Evolutionary conservation across 164 flowering plant genomes (phyloP), one percentile per base, ranked within the genome.

Genomic region (Stephania japonica): DNA sequence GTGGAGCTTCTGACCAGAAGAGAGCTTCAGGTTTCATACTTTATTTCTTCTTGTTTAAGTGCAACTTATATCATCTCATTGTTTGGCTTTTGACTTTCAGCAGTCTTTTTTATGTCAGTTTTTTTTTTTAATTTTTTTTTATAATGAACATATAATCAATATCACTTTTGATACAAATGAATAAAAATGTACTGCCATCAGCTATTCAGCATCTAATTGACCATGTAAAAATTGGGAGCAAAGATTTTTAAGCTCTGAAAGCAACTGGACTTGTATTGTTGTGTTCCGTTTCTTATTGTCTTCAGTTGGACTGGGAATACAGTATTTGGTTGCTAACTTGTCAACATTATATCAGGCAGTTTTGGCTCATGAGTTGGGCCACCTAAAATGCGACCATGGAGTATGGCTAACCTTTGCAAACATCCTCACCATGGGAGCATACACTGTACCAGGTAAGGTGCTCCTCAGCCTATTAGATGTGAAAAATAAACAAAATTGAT

Each of bases 321-420:
- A 53, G 23, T n/a, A 26, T 41, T 25, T 38, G 69, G 16, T n/a
- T 43, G 56, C 69, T 70, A 21, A 32, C 53, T 7, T 56, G 4
- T 75, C 42, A 41, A 19, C 10, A 64, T 56, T 56, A 5, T 56
- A 56, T 56, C 72, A 94, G 99, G 97, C 97, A 85, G 97, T 94
- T 78, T 74, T 92, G 84, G 99, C 99, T 72, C 99, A 94, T 67
- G 99, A 94, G 84, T 79, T 94, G 82, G 99, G 98, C 73, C 99
- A 95, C 85, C 83, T 95, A 81, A 95, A 95, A 86, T 95, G 99
- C 67, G 96, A 95, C 75, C 99, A 95, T 80, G 98, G 99, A 64
- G 91, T 92, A 18, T 93, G 98, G 99, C 89, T 95, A 75, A 95
- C 99, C 64, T 80, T 91, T 84, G 99, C 96, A 25, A 95, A 95